Base-by-base conservation (phyloP, 2,329 filamentous ascomycete genomes). In the Sporothrix variecibatus region DNA sequence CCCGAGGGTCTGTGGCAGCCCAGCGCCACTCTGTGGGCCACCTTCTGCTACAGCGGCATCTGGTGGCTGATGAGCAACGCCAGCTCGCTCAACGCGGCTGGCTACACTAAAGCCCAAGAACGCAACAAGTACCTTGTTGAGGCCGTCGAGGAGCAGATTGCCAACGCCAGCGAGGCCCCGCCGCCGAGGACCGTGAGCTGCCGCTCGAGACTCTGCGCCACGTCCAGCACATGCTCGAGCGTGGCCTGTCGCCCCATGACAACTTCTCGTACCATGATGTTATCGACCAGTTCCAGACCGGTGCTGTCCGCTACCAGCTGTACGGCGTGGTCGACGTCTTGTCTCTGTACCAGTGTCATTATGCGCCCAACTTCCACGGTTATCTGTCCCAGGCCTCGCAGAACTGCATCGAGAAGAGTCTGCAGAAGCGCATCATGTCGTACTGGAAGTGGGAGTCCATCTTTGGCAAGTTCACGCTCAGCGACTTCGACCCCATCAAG, bases 391-490 rank as follows among this genome's bases (percentile, higher is more conserved):
- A 62, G 28, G 58, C 58, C 12, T 62, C 28, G 26, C 58, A 31
- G 58, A 34, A 38, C 34, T 31, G 34, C 20, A 34, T 67, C 3
- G 62, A 31, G 62, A 31, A 34, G n/a, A 23, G 5, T 7, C 40
- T 43, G 17, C 26, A 31, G 62, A 34, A 34, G 34, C 20, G 17
- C 17, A 38, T 67, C 20, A 34, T 67, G n/a, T n/a, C 15, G 15
- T 67, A 38, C 62, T 68, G 64, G 64, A 38, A 38, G n/a, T 68
- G 43, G 38, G 64, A 68, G 64, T 49, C 64, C n/a, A n/a, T 68
- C 4, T 38, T 46, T 40, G 64, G 64, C 64, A 26, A 17, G 23
- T 68, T 68, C 40, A 68, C 64, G 38, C 53, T 56, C 53, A 68
- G 28, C 60, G 60, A 68, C 64, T 68, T 23, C n/a, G 64, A 68